These are phyloP conservation scores for Daldinia concentrica DNA, from an alignment of 495 filamentous ascomycete species.

Conservation along the genomic window DNA sequence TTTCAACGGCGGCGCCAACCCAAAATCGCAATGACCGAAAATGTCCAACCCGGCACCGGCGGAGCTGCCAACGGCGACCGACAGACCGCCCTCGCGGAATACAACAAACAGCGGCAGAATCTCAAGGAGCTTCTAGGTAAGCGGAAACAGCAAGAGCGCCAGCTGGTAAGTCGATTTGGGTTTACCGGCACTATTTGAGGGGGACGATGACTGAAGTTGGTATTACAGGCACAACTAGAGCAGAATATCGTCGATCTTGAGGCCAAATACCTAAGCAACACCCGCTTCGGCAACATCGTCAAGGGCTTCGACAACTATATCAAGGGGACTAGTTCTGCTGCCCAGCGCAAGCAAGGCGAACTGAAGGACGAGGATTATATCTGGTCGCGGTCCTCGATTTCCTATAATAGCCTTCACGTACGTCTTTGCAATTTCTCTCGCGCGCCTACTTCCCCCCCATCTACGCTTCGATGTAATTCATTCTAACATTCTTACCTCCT, in stretches of 20 bases:
- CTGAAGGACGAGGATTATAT: constrained; percentile 63
- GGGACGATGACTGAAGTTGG: constrained; percentile 1
- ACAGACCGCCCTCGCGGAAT: constrained; percentile 55
- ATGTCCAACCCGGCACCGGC: constrained; percentile 51
- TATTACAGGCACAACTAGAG: constrained; percentile 60
- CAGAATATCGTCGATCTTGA: constrained; percentile 87
- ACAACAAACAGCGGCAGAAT: constrained; percentile 60
- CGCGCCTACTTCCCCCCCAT: not conserved
- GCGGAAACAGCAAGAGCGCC: constrained; percentile 55
- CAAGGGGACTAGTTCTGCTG: constrained; percentile 70
- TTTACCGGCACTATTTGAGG: not conserved
- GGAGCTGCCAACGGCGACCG: constrained; percentile 48
- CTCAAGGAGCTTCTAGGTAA: constrained; percentile 60
- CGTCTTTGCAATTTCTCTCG: constrained; percentile 16
- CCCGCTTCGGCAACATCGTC: constrained; percentile 92
- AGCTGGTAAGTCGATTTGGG: constrained; percentile 48
- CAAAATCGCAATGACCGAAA: constrained; percentile 62
- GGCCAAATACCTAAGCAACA: constrained; percentile 89
- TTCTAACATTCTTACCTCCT: constrained; percentile 32
- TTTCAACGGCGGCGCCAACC: not conserved
- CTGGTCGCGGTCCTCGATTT: constrained; percentile 69
- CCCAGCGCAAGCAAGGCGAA: constrained; percentile 60
- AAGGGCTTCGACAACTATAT: constrained; percentile 97
- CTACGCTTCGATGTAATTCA: not conserved
- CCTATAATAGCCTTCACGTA: constrained; percentile 59